phyloP scores from a whole-genome alignment of 2,329 filamentous ascomycete genomes.

The Beauveria sp. region DNA sequence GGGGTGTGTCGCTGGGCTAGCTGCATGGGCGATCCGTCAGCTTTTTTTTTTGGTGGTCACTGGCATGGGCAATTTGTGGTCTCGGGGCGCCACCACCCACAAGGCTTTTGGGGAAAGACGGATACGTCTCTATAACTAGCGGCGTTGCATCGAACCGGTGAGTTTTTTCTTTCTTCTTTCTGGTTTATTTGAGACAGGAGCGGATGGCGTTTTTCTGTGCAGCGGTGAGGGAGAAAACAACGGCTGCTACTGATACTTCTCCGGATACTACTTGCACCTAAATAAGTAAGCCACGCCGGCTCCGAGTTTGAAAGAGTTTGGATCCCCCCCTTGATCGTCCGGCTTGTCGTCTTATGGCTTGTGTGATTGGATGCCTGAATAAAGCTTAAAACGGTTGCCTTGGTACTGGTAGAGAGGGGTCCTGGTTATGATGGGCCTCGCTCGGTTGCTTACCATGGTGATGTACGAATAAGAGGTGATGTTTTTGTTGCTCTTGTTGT shows the following conservation, averaged over 20 bases:
- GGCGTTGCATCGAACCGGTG: too few species aligned
- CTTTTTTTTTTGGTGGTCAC: not conserved
- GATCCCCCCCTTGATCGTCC: not conserved
- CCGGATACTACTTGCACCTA: too few species aligned
- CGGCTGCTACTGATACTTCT: too few species aligned
- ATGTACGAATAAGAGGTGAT: not conserved
- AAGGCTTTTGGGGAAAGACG: not conserved
- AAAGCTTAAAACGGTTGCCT: slow-evolving; percentile 3
- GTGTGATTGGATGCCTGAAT: not conserved
- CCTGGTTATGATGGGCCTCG: not conserved
- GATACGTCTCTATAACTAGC: too few species aligned
- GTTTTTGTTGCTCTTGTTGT: not conserved
- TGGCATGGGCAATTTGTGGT: not conserved
- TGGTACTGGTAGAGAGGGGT: not conserved
- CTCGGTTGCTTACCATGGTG: not conserved
- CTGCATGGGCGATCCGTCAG: not conserved
- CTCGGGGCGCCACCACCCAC: not conserved
- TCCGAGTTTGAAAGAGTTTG: not conserved
- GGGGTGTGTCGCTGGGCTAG: not conserved
- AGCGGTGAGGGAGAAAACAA: too few species aligned
- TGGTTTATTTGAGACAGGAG: too few species aligned
- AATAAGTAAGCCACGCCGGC: too few species aligned
- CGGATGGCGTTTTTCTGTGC: too few species aligned
- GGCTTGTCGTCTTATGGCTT: not conserved
- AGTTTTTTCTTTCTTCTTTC: too few species aligned